Base-by-base conservation (phyloP, 345 rosid genomes). In the Eucalyptus viminalis region DNA sequence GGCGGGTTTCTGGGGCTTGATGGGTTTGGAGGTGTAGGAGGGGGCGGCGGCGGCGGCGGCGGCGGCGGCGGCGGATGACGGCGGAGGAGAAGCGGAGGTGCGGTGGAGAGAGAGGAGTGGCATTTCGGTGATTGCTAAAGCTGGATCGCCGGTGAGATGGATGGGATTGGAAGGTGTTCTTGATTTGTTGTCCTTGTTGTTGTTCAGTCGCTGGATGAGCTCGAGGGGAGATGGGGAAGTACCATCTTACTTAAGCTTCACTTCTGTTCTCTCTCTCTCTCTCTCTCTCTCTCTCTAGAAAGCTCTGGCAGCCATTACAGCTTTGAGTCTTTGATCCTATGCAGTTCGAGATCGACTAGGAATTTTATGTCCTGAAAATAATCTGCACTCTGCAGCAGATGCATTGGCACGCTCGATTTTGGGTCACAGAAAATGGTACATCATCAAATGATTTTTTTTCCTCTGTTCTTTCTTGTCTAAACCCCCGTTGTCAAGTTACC, bases 101-200 rank as follows among this genome's bases (percentile, higher is more conserved):
- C 83, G 83, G 83, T 76, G 83, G 83, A 6, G 83, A 11, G 83
- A 21, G 83, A 76, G 86, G 83, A 76, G 87, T 34, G 93, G 88
- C 93, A 87, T 58, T 43, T n/a, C 92, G 83, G 83, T 76, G 2
- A 2, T 80, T 7, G 87, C 92, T 17, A 34, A 91, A 88, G 27
- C 89, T 89, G 15, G 95, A 45, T 83, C 87, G 86, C 92, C 25
- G 88, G 91, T n/a, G 91, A 89, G 89, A 88, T 93, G 94, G 95
- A 92, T 94, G 88, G 93, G 91, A 91, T 91, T 90, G 87, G 93
- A 93, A 60, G 93, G 94, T 96, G 94, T 94, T 90, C 86, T 89
- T 69, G 91, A 45, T 31, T 34, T 65, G 65, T 40, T 11, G 65
- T 40, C 24, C 83, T 76, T 37, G 14, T 37, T 21, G 83, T 76